Base-by-base conservation (phyloP, 306 rosid species). In the Acmispon strigosus region DNA sequence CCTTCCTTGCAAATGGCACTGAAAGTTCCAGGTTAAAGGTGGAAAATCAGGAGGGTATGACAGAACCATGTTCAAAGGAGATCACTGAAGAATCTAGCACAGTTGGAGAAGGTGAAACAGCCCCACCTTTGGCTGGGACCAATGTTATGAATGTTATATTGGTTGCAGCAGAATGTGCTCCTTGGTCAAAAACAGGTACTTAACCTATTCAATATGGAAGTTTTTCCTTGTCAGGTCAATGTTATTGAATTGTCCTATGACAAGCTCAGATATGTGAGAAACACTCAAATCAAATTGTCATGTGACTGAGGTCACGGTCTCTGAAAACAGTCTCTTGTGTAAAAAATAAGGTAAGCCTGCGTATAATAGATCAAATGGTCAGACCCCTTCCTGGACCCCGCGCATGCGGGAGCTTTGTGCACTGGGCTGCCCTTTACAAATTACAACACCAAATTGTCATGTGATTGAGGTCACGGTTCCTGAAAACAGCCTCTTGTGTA, bases 101-200 rank as follows among this genome's bases (percentile, higher is more conserved):
- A 58, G 34, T 63, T 62, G 39, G 14, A 6, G 82, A 73, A 75
- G 78, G 67, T 11, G 75, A 57, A 58, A 78, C 76, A 17, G 56
- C 91, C 37, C 84, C 83, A 68, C 91, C 92, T 76, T 81, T 91
- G 88, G 96, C 97, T 34, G 92, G 92, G 75, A 70, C 67, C 24
- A 88, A 91, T 70, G 96, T 85, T 72, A 87, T 91, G 97, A 91
- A 91, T 75, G 13, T 91, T 78, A 78, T 91, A 65, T 41, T 91
- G 74, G 92, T 88, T 41, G 84, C 97, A 60, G 88, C 89, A 69
- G 97, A 91, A 73, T 91, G 97, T 70, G 85, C 87, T 84, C 97
- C 96, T 17, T 91, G 88, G 89, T 80, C 88, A 10, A 89, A 91
- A 85, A 91, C 97, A 82, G 97, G 97, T 88, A 82, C 52, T 57